Percentiles rank a stretch among this genome's conserved stretches.
Evolutionary conservation across 306 rosid species (phyloP).

Genomic region (Cucurbita maxima): DNA sequence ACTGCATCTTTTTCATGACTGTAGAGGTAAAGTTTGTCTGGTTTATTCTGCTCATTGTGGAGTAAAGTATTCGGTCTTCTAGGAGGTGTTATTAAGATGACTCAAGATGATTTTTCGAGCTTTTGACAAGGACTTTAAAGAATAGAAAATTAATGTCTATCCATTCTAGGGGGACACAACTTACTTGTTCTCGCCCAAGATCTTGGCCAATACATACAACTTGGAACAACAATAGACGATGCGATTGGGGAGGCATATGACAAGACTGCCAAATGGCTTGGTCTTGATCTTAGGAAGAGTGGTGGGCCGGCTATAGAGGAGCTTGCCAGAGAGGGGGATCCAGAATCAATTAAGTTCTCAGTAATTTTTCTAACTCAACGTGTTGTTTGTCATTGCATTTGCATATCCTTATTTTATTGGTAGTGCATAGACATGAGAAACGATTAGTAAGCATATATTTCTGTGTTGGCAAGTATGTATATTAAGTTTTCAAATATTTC

Average conservation of each 20-base stretch:
- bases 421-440: background rate
- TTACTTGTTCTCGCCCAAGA: slow-evolving; percentile 73
- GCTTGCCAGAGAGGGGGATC: slow-evolving; percentile 80
- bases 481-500: background rate
- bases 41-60: background rate
- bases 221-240: slow-evolving; percentile 94
- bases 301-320: slow-evolving; percentile 96
- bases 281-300: slow-evolving; percentile 90
- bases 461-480: background rate
- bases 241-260: slow-evolving; percentile 97
- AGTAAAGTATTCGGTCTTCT: background rate
- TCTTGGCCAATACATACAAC: slow-evolving; percentile 81
- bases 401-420: background rate
- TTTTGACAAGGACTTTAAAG: background rate
- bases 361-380: slow-evolving; percentile 30
- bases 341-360: slow-evolving; percentile 57
- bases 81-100: background rate
- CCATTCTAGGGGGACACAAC: slow-evolving; percentile 67
- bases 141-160: background rate
- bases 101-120: background rate
- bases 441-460: background rate
- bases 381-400: background rate
- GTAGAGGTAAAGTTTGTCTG: background rate
- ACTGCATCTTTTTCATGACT: background rate
- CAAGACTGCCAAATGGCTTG: slow-evolving; percentile 96